Evolutionary conservation across 805 yeast species (phyloP).

Genomic region (Isabelozyma pseudorhagii): DNA sequence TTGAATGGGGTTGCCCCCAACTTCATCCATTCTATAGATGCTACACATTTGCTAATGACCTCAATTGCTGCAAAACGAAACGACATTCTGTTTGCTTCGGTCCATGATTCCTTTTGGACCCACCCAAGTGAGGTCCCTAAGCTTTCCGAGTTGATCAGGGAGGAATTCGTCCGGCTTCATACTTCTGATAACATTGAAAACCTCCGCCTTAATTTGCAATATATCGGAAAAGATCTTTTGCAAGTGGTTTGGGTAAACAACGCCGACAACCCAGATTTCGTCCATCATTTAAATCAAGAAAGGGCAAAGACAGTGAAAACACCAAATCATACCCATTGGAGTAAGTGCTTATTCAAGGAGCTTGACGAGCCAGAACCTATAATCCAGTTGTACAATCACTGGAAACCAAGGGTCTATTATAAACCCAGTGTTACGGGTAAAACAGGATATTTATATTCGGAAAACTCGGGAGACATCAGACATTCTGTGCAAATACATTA

Average conservation of each 20-base stretch:
- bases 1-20: constrained; percentile 40
- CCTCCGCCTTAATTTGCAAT: constrained; percentile 22
- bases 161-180: constrained; percentile 35
- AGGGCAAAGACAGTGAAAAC: not conserved
- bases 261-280: constrained; percentile 8
- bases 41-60: constrained; percentile 38
- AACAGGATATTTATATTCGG: not conserved
- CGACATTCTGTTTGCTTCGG: constrained; percentile 30
- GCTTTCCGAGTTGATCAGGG: constrained; percentile 24
- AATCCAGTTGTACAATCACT: constrained; percentile 12
- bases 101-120: constrained; percentile 47
- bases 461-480: not conserved
- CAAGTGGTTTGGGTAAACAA: constrained; percentile 33
- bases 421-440: not conserved
- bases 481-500: constrained; percentile 2
- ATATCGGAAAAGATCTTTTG: constrained; percentile 17
- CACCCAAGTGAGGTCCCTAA: constrained; percentile 26
- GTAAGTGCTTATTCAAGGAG: constrained; percentile 2
- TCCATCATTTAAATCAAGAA: constrained; percentile 2
- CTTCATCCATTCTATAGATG: constrained; percentile 41
- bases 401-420: constrained; percentile 17
- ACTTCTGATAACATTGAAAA: constrained; percentile 19
- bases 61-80: constrained; percentile 17
- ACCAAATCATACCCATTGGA: not conserved
- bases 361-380: not conserved